Evolutionary conservation across 148 eudicot species (phyloP).

Genomic region (Fallopia convolvulus): DNA sequence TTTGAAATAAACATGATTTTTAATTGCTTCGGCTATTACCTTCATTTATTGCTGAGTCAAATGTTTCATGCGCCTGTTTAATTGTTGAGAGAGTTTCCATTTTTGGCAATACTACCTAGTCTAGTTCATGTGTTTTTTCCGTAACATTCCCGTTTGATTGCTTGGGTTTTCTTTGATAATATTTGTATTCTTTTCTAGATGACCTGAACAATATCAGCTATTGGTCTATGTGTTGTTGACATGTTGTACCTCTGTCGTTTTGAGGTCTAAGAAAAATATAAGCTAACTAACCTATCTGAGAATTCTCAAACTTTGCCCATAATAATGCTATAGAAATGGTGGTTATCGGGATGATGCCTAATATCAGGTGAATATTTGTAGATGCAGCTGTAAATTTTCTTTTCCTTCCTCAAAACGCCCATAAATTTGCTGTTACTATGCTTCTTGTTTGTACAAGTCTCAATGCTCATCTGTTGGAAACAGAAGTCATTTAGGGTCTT

Average conservation of each 20-base stretch:
- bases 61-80: background rate
- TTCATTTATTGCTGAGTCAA: constrained; percentile 12
- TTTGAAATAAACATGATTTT: constrained; percentile 2
- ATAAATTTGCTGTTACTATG: background rate
- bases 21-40: background rate
- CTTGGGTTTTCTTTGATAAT: background rate
- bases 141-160: background rate
- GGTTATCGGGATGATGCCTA: background rate
- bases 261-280: background rate
- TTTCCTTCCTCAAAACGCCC: background rate
- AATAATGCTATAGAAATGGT: background rate
- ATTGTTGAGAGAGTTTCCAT: background rate
- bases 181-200: background rate
- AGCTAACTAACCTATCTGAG: background rate
- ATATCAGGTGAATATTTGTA: background rate
- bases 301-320: background rate
- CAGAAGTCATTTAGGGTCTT: background rate
- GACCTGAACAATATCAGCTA: background rate
- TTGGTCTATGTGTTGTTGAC: background rate
- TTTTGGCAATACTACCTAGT: background rate
- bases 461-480: background rate
- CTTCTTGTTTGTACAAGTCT: background rate
- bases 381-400: background rate
- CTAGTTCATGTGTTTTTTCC: background rate
- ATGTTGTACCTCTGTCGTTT: background rate